These are phyloP conservation scores for Podospora comata DNA, from an alignment of 495 filamentous ascomycete species.

Conservation along the genomic window DNA sequence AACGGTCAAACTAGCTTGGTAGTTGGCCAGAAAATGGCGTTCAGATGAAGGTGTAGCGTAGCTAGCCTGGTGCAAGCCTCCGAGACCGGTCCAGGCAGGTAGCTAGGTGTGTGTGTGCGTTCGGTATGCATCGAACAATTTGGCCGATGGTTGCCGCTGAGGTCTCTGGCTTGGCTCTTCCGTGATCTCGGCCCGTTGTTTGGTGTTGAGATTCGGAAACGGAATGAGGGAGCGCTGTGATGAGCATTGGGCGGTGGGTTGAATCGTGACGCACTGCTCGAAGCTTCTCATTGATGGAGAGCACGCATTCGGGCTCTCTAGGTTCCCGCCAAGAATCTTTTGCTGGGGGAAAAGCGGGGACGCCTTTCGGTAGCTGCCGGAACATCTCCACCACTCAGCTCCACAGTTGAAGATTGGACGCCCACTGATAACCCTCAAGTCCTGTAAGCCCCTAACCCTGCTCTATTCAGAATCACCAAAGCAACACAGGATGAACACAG, in stretches of 20 bases:
- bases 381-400: background rate
- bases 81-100: too few species aligned
- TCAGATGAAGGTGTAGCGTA: too few species aligned
- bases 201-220: background rate
- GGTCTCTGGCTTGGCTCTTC: too few species aligned
- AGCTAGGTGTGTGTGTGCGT: too few species aligned
- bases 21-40: background rate
- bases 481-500: background rate
- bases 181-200: too few species aligned
- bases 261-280: too few species aligned
- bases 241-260: too few species aligned
- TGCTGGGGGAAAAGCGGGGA: background rate
- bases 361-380: background rate
- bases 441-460: background rate
- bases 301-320: background rate
- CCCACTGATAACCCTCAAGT: background rate
- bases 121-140: background rate
- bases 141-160: background rate
- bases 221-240: background rate
- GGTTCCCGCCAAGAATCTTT: background rate
- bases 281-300: background rate
- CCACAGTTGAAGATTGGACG: background rate
- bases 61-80: too few species aligned
- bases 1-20: background rate
- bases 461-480: background rate